phyloP scores from a whole-genome alignment of 805 yeast genomes.

The Starmera amethionina region DNA sequence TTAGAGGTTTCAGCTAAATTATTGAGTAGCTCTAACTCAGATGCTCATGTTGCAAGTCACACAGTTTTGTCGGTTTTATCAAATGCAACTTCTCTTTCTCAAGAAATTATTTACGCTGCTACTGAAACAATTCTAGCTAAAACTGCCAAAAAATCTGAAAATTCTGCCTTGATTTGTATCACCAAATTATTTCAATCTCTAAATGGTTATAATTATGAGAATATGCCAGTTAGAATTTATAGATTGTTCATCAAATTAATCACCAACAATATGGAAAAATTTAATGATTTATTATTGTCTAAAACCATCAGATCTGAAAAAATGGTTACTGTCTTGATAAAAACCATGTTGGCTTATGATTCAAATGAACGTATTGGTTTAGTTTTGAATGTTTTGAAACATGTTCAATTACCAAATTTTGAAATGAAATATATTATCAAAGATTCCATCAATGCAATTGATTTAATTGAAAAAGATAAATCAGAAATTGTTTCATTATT shows the following conservation, averaged over 20 bases:
- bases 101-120: slow-evolving; percentile 48
- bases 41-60: slow-evolving; percentile 75
- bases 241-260: slow-evolving; percentile 20
- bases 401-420: slow-evolving; percentile 22
- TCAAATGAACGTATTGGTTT: slow-evolving; percentile 24
- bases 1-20: slow-evolving; percentile 51
- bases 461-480: slow-evolving; percentile 25
- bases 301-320: slow-evolving; percentile 25
- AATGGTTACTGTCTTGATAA: slow-evolving; percentile 32
- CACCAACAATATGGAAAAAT: slow-evolving; percentile 13
- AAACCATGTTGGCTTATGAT: slow-evolving; percentile 34
- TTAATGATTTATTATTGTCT: slow-evolving; percentile 17
- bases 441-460: slow-evolving; percentile 29
- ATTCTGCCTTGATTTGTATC: slow-evolving; percentile 37
- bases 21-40: slow-evolving; percentile 36
- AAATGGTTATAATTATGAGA: slow-evolving; percentile 30
- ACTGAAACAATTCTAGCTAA: slow-evolving; percentile 44
- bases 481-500: slow-evolving; percentile 27
- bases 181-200: slow-evolving; percentile 39
- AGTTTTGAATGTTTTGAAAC: slow-evolving; percentile 26
- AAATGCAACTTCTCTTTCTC: slow-evolving; percentile 57
- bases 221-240: slow-evolving; percentile 28
- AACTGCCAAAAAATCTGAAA: slow-evolving; percentile 29
- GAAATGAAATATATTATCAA: slow-evolving; percentile 27
- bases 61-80: slow-evolving; percentile 72